phyloP scores from a whole-genome alignment of 176 grass and related monocot species.

The Juncus inflexus region DNA sequence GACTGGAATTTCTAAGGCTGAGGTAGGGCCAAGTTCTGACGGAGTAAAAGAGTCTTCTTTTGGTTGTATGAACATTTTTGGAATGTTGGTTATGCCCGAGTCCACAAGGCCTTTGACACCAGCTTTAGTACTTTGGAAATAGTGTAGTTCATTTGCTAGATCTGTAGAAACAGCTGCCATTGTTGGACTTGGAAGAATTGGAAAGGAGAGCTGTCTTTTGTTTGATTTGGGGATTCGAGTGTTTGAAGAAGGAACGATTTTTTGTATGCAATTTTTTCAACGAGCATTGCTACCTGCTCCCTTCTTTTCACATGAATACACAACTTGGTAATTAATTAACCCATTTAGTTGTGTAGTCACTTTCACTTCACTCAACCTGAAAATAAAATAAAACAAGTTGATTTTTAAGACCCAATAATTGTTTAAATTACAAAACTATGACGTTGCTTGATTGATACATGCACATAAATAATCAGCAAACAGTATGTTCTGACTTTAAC shows the following conservation, averaged over 20 bases:
- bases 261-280: no score
- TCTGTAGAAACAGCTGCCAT: constrained; percentile 6
- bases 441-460: no score
- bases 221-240: neutral
- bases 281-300: no score
- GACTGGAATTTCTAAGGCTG: constrained; percentile 17
- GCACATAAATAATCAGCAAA: no score
- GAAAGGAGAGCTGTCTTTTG: no score
- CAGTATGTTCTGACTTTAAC: neutral
- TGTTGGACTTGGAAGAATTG: neutral
- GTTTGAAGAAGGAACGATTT: constrained; percentile 4
- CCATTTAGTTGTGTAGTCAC: no score
- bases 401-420: no score
- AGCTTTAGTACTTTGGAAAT: constrained; percentile 19
- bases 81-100: constrained; percentile 28
- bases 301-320: no score
- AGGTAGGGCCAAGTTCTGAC: neutral
- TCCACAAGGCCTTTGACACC: constrained; percentile 26
- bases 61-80: constrained; percentile 27
- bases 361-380: no score
- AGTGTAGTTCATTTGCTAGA: constrained; percentile 23
- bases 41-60: constrained; percentile 6
- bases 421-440: no score
- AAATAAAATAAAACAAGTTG: no score
- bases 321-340: no score